A percentile compares a stretch with the other conserved stretches of the same genome.
phyloP scores from a whole-genome alignment of 2,329 filamentous ascomycete species.

The Parafenestella ontariensis region DNA sequence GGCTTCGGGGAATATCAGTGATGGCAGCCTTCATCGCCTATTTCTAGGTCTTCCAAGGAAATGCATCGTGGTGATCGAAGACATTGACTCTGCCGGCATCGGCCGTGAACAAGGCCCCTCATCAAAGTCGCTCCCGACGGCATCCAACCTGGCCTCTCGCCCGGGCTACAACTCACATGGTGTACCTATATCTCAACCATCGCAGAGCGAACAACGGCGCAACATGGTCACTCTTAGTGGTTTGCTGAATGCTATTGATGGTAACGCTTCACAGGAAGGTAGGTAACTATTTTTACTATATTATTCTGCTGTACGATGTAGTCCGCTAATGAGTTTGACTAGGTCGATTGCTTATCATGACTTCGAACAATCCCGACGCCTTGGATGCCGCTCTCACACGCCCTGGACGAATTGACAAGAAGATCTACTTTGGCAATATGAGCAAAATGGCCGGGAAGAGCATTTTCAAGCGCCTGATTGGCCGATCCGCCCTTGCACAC shows the following conservation, averaged over 20 bases:
- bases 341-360: constrained; percentile 78
- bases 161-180: not conserved
- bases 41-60: constrained; percentile 45
- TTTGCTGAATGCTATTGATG: constrained; percentile 82
- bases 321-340: not conserved
- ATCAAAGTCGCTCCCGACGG: not conserved
- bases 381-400: constrained; percentile 77
- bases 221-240: constrained; percentile 64
- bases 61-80: constrained; percentile 50
- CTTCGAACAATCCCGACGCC: constrained; percentile 76
- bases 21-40: constrained; percentile 38
- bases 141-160: not conserved
- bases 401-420: constrained; percentile 75
- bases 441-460: constrained; percentile 22
- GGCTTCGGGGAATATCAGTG: constrained; percentile 32
- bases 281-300: not conserved
- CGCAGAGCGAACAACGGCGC: not conserved
- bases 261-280: constrained; percentile 77
- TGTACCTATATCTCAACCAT: not conserved
- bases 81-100: constrained; percentile 48
- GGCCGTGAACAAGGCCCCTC: constrained; percentile 25
- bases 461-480: constrained; percentile 43
- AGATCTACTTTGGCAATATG: constrained; percentile 71
- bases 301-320: not conserved
- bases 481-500: constrained; percentile 29